These are phyloP conservation scores for Curvularia sp. DNA, from an alignment of 2,329 filamentous ascomycete genomes.

Conservation along the genomic window DNA sequence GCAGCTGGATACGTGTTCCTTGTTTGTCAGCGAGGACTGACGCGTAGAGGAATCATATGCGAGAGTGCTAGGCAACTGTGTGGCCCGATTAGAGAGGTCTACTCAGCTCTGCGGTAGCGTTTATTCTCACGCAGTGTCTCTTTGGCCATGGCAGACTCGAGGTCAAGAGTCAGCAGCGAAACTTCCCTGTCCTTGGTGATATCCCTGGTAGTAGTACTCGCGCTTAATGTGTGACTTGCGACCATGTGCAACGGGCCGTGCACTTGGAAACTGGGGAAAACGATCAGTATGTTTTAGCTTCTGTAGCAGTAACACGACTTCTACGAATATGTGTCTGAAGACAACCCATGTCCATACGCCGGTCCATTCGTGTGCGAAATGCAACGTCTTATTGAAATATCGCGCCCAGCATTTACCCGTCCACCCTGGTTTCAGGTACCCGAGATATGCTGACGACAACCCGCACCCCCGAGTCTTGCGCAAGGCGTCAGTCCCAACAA, in stretches of 20 bases:
- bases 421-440: conserved; percentile 3
- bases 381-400: background rate
- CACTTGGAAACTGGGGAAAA: background rate
- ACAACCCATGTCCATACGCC: background rate
- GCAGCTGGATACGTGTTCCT: background rate
- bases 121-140: background rate
- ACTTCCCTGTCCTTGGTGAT: background rate
- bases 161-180: background rate
- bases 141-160: background rate
- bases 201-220: background rate
- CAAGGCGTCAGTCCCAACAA: background rate
- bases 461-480: background rate
- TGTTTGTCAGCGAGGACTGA: background rate
- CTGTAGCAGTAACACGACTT: background rate
- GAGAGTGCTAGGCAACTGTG: background rate
- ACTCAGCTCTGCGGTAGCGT: background rate
- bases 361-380: background rate
- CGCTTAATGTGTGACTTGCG: background rate
- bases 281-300: background rate
- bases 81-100: background rate
- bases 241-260: background rate
- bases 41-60: background rate
- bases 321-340: background rate
- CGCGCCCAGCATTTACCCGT: background rate
- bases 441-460: background rate